phyloP scores from a whole-genome alignment of 2,329 filamentous ascomycete genomes.

The Cladorrhinum sp. region DNA sequence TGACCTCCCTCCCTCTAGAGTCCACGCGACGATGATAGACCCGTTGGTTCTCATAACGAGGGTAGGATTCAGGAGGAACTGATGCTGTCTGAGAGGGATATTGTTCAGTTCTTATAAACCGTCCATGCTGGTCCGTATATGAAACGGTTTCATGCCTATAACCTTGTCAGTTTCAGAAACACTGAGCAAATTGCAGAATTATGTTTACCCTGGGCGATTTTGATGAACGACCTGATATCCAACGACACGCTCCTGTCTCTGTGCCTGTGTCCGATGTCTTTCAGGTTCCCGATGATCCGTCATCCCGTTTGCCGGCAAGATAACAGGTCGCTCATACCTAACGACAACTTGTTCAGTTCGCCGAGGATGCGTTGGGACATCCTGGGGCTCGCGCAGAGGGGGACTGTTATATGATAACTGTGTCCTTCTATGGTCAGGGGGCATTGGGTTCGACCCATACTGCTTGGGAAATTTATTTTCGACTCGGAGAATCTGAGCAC shows the following conservation, averaged over 20 bases:
- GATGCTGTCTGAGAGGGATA: neutral
- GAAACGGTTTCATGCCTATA: neutral
- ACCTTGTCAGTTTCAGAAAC: neutral
- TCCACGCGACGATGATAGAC: neutral
- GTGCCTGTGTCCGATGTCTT: neutral
- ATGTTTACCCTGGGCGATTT: neutral
- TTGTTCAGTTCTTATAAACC: neutral
- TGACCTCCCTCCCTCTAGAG: neutral
- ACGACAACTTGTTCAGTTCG: neutral
- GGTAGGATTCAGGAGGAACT: neutral
- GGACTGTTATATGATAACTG: conserved; percentile 2
- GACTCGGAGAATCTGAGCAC: conserved; percentile 25
- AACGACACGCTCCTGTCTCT: neutral
- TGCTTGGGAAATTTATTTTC: conserved; percentile 27
- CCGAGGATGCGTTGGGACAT: neutral
- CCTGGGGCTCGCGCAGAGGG: neutral
- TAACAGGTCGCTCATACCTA: neutral
- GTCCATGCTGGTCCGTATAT: neutral
- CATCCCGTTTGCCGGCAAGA: neutral
- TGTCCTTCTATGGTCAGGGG: conserved; percentile 3
- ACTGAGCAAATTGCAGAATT: neutral
- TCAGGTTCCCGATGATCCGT: neutral
- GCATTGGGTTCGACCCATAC: conserved; percentile 18
- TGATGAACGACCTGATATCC: neutral
- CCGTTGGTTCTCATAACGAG: neutral